Conservation (phyloP, 805 yeast species). For the Kodamaea hsintzibuensis region DNA sequence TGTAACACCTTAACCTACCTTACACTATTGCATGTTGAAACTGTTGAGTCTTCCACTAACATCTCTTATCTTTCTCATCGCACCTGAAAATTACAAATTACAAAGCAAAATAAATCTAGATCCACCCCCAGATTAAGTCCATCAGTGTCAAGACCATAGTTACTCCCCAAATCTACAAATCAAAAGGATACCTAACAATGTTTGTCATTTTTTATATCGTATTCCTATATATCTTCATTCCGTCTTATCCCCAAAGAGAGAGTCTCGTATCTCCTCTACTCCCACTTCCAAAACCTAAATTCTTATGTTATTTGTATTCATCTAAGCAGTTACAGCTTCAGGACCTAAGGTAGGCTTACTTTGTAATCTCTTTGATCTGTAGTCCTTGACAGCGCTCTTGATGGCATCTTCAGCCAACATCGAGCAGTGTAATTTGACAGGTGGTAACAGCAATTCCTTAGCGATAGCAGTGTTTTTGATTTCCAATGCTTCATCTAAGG, state of each 20-base stretch:
- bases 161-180: not conserved
- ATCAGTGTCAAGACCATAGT: too few relatives aligned
- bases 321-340: constrained; percentile 8
- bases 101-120: not conserved
- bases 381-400: constrained; percentile 95
- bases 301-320: too few relatives aligned
- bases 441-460: constrained; percentile 90
- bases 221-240: not conserved
- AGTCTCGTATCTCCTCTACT: too few relatives aligned
- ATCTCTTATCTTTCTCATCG: not conserved
- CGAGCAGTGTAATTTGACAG: constrained; percentile 95
- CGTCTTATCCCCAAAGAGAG: too few relatives aligned
- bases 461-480: constrained; percentile 95
- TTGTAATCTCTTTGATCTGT: constrained; percentile 71
- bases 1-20: too few relatives aligned
- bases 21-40: too few relatives aligned
- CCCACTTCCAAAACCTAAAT: too few relatives aligned
- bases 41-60: too few relatives aligned
- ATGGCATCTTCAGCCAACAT: constrained; percentile 99
- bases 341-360: constrained; percentile 58
- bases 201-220: not conserved
- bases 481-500: constrained; percentile 88
- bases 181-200: too few relatives aligned
- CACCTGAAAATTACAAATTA: not conserved
- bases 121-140: too few relatives aligned